phyloP scores from a whole-genome alignment of 495 filamentous ascomycete genomes.

The Neurospora tetrasperma region DNA sequence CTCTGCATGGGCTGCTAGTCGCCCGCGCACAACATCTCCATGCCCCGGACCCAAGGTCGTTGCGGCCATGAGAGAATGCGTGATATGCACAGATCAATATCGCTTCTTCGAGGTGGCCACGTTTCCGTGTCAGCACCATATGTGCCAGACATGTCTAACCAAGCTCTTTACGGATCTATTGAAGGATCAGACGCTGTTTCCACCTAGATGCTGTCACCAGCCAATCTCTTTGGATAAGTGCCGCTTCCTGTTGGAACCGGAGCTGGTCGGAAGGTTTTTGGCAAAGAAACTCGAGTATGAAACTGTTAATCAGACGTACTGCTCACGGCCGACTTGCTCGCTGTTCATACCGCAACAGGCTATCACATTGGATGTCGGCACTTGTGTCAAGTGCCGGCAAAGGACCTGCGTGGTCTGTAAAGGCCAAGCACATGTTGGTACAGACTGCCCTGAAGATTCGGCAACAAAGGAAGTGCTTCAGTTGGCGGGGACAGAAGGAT shows the following conservation, averaged over 20 bases:
- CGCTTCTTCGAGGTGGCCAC: slow-evolving; percentile 6
- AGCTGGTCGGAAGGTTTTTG: slow-evolving; percentile 22
- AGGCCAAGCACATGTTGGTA: slow-evolving; percentile 22
- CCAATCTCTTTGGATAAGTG: slow-evolving; percentile 26
- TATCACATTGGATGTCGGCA: slow-evolving; percentile 28
- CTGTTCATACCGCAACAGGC: slow-evolving; percentile 29
- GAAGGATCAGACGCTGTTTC: slow-evolving; percentile 40
- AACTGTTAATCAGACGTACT: slow-evolving; percentile 40
- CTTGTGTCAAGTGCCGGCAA: slow-evolving; percentile 28
- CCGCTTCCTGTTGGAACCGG: slow-evolving; percentile 19
- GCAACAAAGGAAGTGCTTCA: slow-evolving; percentile 23
- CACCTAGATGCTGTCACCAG: slow-evolving; percentile 41
- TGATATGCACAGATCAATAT: slow-evolving; percentile 8
- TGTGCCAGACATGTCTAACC: slow-evolving; percentile 37
- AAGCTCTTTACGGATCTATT: slow-evolving; percentile 31
- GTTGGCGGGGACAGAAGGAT: slow-evolving; percentile 27
- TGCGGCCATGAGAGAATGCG: neutral
- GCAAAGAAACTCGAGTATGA: slow-evolving; percentile 36
- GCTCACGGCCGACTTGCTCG: slow-evolving; percentile 31
- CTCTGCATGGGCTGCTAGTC: slow-evolving; percentile 8
- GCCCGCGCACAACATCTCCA: neutral
- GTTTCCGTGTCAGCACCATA: slow-evolving; percentile 32
- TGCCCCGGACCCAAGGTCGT: no score
- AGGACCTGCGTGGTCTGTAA: slow-evolving; percentile 43
- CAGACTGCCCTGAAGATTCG: slow-evolving; percentile 32